A percentile compares a stretch with the other conserved stretches of the same genome.
These are phyloP conservation scores for Canna indica DNA, from an alignment of 176 grass and related monocot genomes.

Conservation along the genomic window DNA sequence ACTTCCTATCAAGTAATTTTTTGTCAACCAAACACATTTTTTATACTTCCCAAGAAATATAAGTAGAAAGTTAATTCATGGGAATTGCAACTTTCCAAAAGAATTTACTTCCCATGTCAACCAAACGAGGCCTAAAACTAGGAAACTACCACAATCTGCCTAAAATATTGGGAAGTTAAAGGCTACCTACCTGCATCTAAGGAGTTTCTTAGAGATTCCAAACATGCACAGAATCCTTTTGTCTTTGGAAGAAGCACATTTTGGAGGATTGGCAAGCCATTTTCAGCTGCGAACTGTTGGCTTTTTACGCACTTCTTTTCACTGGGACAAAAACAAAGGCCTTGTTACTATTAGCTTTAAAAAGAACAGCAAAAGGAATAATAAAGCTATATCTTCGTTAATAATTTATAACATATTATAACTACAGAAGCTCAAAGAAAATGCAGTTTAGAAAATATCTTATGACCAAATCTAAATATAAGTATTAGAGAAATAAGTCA, in stretches of 20 bases:
- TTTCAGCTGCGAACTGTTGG: conserved; percentile 61
- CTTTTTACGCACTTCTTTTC: conserved; percentile 90
- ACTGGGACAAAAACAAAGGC: conserved; percentile 30
- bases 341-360: neutral
- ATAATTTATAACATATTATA: too few relatives aligned
- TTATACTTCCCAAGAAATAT: too few relatives aligned
- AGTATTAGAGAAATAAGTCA: too few relatives aligned
- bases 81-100: too few relatives aligned
- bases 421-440: neutral
- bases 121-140: too few relatives aligned
- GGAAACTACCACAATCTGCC: too few relatives aligned
- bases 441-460: conserved; percentile 14
- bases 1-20: too few relatives aligned
- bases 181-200: conserved; percentile 35
- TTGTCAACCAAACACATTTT: too few relatives aligned
- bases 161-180: neutral
- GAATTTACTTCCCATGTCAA: too few relatives aligned
- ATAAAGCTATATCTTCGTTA: neutral
- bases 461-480: too few relatives aligned
- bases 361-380: neutral
- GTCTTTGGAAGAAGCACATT: conserved; percentile 89
- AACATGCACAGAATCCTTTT: conserved; percentile 75
- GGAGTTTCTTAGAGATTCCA: conserved; percentile 59
- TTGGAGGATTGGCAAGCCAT: conserved; percentile 84
- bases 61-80: too few relatives aligned